A percentile compares a stretch with the other conserved stretches of the same genome.
phyloP scores from a whole-genome alignment of 1,284 basidiomycete species.

The Paramarasmius palmivorus region DNA sequence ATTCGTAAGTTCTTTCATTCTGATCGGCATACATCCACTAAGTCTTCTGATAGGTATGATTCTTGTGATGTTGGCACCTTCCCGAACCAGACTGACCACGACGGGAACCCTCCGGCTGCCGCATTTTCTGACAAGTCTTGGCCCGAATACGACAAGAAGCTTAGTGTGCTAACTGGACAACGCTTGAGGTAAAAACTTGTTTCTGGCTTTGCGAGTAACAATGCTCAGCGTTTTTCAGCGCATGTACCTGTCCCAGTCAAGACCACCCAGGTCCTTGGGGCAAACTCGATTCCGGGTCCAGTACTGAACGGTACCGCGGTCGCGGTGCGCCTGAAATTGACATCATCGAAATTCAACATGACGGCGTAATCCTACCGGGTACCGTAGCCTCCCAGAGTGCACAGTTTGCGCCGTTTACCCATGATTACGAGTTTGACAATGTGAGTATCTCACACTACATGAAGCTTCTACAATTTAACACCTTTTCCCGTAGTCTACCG shows the following conservation, averaged over 20 bases:
- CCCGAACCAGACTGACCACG: slow-evolving; percentile 68
- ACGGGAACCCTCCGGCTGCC: slow-evolving; percentile 51
- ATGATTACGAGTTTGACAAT: slow-evolving; percentile 52
- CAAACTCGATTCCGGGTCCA: slow-evolving; percentile 25
- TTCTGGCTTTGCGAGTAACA: slow-evolving; percentile 34
- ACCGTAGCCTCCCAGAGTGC: slow-evolving; percentile 63
- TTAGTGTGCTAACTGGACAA: slow-evolving; percentile 72
- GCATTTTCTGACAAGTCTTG: slow-evolving; percentile 47
- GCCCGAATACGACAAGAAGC: slow-evolving; percentile 45
- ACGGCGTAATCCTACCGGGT: slow-evolving; percentile 31
- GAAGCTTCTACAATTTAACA: not conserved
- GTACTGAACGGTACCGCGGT: slow-evolving; percentile 41
- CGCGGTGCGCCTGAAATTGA: slow-evolving; percentile 86
- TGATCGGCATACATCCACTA: slow-evolving; percentile 19
- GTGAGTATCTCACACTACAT: slow-evolving; percentile 14
- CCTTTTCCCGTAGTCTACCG: slow-evolving; percentile 26
- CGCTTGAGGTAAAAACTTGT: slow-evolving; percentile 52
- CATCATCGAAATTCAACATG: slow-evolving; percentile 73
- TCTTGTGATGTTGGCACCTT: slow-evolving; percentile 79
- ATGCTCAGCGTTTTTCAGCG: slow-evolving; percentile 35
- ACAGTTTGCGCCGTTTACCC: slow-evolving; percentile 67
- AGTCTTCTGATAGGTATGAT: slow-evolving; percentile 51
- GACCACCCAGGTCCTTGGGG: slow-evolving; percentile 44
- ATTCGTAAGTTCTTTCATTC: slow-evolving; percentile 23
- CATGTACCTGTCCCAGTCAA: slow-evolving; percentile 42